Evolutionary conservation across 1,284 basidiomycete species (phyloP).

Genomic region (Ceratobasidium sp.): DNA sequence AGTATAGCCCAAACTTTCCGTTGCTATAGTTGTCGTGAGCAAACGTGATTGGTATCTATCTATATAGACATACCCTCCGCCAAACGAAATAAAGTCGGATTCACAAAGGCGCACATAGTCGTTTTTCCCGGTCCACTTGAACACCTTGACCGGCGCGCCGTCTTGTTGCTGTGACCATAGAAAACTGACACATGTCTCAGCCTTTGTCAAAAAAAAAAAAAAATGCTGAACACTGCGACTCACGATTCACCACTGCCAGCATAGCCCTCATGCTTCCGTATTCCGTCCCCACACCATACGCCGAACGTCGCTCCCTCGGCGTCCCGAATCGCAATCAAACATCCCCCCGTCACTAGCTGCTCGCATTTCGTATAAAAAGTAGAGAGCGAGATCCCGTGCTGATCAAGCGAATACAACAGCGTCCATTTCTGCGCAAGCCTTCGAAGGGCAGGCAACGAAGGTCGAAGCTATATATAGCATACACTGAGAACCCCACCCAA

Average conservation of each 20-base stretch:
- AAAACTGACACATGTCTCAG: conserved; percentile 60
- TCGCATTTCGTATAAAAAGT: conserved; percentile 81
- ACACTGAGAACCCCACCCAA: neutral
- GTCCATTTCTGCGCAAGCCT: conserved; percentile 84
- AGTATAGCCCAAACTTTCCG: conserved; percentile 86
- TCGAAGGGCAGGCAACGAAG: conserved; percentile 78
- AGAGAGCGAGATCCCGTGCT: conserved; percentile 91
- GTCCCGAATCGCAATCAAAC: conserved; percentile 44
- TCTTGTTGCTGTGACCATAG: conserved; percentile 62
- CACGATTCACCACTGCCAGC: conserved; percentile 89
- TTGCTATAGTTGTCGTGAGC: conserved; percentile 59
- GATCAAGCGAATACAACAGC: conserved; percentile 91
- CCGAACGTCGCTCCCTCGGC: conserved; percentile 64
- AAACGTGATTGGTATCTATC: neutral
- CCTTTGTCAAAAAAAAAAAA: no score
- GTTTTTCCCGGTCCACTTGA: conserved; percentile 89
- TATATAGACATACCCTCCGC: conserved; percentile 77
- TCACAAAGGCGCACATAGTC: conserved; percentile 91
- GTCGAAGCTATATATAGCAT: conserved; percentile 63
- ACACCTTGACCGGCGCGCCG: conserved; percentile 63
- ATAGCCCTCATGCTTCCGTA: conserved; percentile 62
- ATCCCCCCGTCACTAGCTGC: conserved; percentile 49
- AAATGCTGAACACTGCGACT: conserved; percentile 50
- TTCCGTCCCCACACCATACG: conserved; percentile 78
- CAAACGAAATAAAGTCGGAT: conserved; percentile 80